Evolutionary conservation across 1,284 basidiomycete species (phyloP).

Genomic region (Termitomyces sp.): DNA sequence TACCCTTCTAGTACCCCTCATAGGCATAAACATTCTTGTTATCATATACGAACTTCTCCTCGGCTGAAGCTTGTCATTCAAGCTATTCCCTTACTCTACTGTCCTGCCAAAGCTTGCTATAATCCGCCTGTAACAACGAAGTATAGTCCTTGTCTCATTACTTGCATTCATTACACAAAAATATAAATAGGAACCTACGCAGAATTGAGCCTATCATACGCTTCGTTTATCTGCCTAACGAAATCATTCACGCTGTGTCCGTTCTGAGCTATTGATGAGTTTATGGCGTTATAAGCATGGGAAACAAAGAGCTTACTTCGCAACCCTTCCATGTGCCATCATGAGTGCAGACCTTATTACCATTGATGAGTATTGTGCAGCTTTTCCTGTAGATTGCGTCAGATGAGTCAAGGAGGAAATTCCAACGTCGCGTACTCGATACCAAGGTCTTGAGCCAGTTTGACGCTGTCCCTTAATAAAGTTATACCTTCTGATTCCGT

Average conservation of each 20-base stretch:
- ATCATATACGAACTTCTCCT: slow-evolving; percentile 79
- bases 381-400: slow-evolving; percentile 53
- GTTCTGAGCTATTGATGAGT: slow-evolving; percentile 40
- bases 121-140: slow-evolving; percentile 7
- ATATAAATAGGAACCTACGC: not conserved
- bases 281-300: not conserved
- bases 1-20: slow-evolving; percentile 72
- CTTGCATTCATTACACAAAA: not conserved
- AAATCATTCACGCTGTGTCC: slow-evolving; percentile 75
- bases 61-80: slow-evolving; percentile 33
- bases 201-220: slow-evolving; percentile 60
- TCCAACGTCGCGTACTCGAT: slow-evolving; percentile 45
- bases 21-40: slow-evolving; percentile 75
- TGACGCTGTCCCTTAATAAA: slow-evolving; percentile 58
- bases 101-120: slow-evolving; percentile 2
- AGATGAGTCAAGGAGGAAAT: slow-evolving; percentile 1
- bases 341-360: slow-evolving; percentile 66
- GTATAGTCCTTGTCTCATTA: not conserved
- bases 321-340: slow-evolving; percentile 80
- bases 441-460: slow-evolving; percentile 39
- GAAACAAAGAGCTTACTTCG: slow-evolving; percentile 51
- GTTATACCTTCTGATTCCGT: slow-evolving; percentile 54
- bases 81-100: not conserved
- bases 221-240: slow-evolving; percentile 71
- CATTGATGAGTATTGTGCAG: slow-evolving; percentile 79